Base-by-base conservation (phyloP, 176 grass and related monocot species). In the Phyllostachys edulis region DNA sequence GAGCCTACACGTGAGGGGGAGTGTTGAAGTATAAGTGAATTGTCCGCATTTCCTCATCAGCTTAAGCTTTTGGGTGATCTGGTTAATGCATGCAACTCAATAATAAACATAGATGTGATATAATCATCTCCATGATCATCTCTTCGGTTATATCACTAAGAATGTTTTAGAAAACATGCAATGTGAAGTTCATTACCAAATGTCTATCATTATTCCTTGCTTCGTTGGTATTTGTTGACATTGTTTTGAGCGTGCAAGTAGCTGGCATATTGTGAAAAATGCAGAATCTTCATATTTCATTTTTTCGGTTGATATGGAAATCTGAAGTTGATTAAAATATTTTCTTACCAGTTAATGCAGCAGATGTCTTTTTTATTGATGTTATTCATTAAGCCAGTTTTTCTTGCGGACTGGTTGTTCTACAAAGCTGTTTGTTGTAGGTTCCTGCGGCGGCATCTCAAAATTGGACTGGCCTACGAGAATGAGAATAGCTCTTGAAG, bases 401-500 rank as follows among this genome's bases (percentile, higher is more conserved):
- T 77, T 82, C 76, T 66, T 47, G 29, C 24, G 1, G 16, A 51
- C 41, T 90, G 47, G 67, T 18, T 50, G 21, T 63, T 72, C n/a
- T 63, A 76, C 39, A 56, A 75, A 69, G 10, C 66, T 80, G 14
- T 40, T 40, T 4, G 17, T 50, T 83, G 38, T 82, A 96, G 93
- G 91, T 85, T 92, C 92, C 17, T 88, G 67, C 69, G 89, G 91
- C 69, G 89, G 93, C 20, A 85, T 90, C 71, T 99, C 96, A 71
- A 96, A 96, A 82, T 83, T 99, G 85, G 86, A 96, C 32, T 96
- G 96, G 96, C 74, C 91, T 49, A 96, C 93, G 32, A 90, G 96
- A 88, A 87, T 96, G 93, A 91, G 79, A 87, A 96, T 99, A 78
- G 96, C 96, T 65, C 92, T 99, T 87, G 89, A 99, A 94, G 91